These are phyloP conservation scores for Lupinus albus DNA, from an alignment of 306 rosid genomes.

Conservation along the genomic window DNA sequence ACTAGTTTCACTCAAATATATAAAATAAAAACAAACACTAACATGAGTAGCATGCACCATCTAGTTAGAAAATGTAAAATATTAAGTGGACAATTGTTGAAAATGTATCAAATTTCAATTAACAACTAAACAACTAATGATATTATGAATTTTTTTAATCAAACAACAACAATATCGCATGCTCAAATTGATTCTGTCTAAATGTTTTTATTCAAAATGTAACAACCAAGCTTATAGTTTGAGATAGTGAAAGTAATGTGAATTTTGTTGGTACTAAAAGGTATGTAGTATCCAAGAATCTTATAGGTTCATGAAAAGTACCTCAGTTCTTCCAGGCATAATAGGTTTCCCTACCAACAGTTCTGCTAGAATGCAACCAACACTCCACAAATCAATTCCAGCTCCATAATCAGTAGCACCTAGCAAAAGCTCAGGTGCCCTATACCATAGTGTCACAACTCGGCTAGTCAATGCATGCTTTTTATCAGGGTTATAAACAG, in stretches of 20 bases:
- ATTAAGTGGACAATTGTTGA: background rate
- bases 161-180: background rate
- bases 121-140: constrained; percentile 1
- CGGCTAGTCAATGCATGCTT: constrained; percentile 84
- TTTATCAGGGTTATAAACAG: constrained; percentile 59
- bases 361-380: constrained; percentile 91
- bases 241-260: background rate
- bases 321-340: constrained; percentile 99
- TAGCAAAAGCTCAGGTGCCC: constrained; percentile 94
- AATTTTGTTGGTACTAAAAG: background rate
- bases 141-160: background rate
- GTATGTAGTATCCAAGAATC: background rate
- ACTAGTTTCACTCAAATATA: background rate
- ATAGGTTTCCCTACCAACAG: constrained; percentile 80
- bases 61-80: background rate
- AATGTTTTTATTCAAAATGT: background rate
- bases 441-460: constrained; percentile 90
- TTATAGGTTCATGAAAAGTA: constrained; percentile 28
- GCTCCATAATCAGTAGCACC: constrained; percentile 81
- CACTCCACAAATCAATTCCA: constrained; percentile 87
- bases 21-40: background rate
- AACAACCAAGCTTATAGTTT: background rate
- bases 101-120: background rate
- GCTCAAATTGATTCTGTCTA: background rate
- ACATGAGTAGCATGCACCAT: background rate